These are phyloP conservation scores for Penicillium sclerotigenum DNA, from an alignment of 2,329 filamentous ascomycete genomes.

Conservation along the genomic window DNA sequence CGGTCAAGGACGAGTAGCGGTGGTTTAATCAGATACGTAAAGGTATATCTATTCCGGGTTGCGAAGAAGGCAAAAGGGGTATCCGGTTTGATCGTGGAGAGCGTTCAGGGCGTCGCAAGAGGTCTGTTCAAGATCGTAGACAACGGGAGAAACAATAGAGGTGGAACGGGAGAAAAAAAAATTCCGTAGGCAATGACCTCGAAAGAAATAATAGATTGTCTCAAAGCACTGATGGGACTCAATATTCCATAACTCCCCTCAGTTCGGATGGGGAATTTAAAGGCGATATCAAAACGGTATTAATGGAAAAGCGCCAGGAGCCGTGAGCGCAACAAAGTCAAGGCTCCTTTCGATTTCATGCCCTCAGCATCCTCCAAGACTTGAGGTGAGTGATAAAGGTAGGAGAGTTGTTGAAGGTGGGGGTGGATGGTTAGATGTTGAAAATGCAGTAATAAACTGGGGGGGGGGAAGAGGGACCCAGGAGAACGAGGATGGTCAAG, in stretches of 20 bases:
- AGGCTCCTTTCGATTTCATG: conserved; percentile 40
- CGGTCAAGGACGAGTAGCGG: not conserved
- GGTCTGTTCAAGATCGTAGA: conserved; percentile 33
- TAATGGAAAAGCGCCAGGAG: conserved; percentile 37
- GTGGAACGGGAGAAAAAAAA: conserved; percentile 15
- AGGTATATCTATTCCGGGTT: conserved; percentile 4
- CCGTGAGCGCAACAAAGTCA: conserved; percentile 42
- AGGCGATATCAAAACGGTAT: conserved; percentile 22
- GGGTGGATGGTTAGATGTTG: conserved; percentile 19
- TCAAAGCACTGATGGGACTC: conserved; percentile 19
- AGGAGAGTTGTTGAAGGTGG: conserved; percentile 12
- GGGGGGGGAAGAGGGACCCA: conserved; percentile 12
- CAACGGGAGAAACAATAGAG: conserved; percentile 23
- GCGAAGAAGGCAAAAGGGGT: conserved; percentile 15
- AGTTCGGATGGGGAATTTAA: conserved; percentile 16
- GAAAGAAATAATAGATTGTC: conserved; percentile 14
- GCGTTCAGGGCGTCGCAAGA: conserved; percentile 35
- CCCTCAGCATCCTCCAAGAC: conserved; percentile 38
- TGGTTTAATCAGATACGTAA: conserved; percentile 5
- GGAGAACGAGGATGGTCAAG: conserved; percentile 21
- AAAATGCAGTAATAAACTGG: conserved; percentile 24
- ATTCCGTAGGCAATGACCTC: conserved; percentile 15
- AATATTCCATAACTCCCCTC: conserved; percentile 33
- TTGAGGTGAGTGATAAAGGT: conserved; percentile 2
- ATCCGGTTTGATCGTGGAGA: conserved; percentile 33